Conservation (phyloP, 805 yeast species). For the Nakazawaea populi region DNA sequence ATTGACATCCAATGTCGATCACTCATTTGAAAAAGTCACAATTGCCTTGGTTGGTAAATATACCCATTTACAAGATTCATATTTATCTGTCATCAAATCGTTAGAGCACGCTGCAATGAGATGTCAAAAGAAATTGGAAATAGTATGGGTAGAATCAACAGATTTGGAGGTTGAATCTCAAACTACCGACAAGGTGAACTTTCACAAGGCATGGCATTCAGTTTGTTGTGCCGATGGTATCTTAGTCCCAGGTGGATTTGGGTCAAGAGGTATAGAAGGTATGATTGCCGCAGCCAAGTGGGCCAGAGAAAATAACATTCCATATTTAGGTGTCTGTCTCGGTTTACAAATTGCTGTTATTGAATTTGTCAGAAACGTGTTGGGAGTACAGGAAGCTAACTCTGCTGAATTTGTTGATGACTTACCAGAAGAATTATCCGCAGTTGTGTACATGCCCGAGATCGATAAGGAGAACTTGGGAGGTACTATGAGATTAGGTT, state of each 20-base stretch:
- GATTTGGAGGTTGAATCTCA: constrained; percentile 77
- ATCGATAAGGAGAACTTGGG: constrained; percentile 93
- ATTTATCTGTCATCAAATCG: constrained; percentile 89
- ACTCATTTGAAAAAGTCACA: constrained; percentile 78
- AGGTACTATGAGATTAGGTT: constrained; percentile 98
- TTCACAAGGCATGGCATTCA: constrained; percentile 93
- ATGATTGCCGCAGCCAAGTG: constrained; percentile 95
- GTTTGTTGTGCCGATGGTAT: constrained; percentile 95
- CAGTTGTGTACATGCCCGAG: constrained; percentile 97
- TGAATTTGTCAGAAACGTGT: constrained; percentile 79
- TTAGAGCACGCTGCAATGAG: constrained; percentile 94
- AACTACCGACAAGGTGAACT: constrained; percentile 59
- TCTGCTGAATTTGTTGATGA: constrained; percentile 77
- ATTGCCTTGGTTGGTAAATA: constrained; percentile 98
- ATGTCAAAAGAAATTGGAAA: constrained; percentile 76
- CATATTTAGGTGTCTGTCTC: constrained; percentile 94
- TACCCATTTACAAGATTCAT: constrained; percentile 91
- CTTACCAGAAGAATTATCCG: constrained; percentile 56
- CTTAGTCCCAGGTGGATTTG: constrained; percentile 98
- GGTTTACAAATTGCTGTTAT: constrained; percentile 97
- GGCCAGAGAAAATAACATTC: constrained; percentile 95
- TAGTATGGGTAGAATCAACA: constrained; percentile 94
- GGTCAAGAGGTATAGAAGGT: constrained; percentile 95
- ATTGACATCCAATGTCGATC: constrained; percentile 76
- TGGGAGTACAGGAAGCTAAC: constrained; percentile 62